phyloP scores from a whole-genome alignment of 2,329 filamentous ascomycete genomes.

The Clonostachys solani region DNA sequence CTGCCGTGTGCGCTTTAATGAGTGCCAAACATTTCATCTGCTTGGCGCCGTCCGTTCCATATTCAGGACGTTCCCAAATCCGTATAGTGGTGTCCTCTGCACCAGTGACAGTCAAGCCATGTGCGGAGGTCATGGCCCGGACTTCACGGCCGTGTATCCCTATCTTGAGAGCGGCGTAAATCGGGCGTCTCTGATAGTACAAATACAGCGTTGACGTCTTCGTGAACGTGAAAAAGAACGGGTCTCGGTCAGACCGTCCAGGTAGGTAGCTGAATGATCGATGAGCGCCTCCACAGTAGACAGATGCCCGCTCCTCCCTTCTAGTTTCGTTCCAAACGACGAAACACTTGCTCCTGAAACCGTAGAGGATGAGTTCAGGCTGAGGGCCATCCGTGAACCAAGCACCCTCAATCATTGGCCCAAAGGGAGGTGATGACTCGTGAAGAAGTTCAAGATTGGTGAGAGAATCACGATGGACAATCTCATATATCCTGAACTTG shows the following conservation, averaged over 20 bases:
- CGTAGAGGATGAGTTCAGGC: conserved; percentile 65
- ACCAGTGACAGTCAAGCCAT: conserved; percentile 54
- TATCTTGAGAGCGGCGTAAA: conserved; percentile 48
- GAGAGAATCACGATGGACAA: conserved; percentile 11
- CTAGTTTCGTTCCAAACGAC: conserved; percentile 74
- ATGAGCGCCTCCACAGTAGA: conserved; percentile 84
- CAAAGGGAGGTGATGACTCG: conserved; percentile 65
- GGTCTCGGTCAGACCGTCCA: conserved; percentile 19
- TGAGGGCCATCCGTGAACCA: conserved; percentile 43
- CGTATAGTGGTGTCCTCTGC: conserved; percentile 73
- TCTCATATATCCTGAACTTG: conserved; percentile 61
- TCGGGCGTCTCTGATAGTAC: conserved; percentile 32
- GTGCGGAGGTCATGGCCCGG: conserved; percentile 40
- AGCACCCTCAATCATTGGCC: conserved; percentile 71
- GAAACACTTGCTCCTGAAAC: conserved; percentile 77
- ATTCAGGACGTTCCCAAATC: conserved; percentile 54
- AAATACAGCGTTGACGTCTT: conserved; percentile 54
- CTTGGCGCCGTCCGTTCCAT: conserved; percentile 4
- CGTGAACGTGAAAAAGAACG: conserved; percentile 65
- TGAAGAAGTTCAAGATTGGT: conserved; percentile 51
- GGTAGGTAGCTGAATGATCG: conserved; percentile 61
- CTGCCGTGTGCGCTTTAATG: conserved; percentile 74
- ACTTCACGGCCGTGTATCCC: conserved; percentile 89
- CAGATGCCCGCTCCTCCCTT: conserved; percentile 63
- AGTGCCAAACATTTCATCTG: conserved; percentile 52